Base-by-base conservation (phyloP, 2,329 filamentous ascomycete species). In the Plenodomus biglobosus region DNA sequence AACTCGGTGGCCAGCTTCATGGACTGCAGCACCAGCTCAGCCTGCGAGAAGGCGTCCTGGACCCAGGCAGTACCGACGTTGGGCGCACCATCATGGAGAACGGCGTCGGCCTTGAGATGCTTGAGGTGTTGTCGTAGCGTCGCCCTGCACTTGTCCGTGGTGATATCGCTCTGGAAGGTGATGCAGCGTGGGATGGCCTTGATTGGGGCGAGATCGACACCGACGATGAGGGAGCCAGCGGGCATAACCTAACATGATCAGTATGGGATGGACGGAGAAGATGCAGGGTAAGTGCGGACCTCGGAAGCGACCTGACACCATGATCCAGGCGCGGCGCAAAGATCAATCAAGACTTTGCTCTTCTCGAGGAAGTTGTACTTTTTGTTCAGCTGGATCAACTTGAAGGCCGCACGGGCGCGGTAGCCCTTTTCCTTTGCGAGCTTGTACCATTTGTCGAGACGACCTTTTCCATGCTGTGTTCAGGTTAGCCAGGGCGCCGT, bases 371-470 rank as follows among this genome's bases (percentile, higher is more conserved):
- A 99, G 61, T 90, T 89, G 87, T 95, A 99, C 73, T 96, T 97
- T 77, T 97, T 96, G 78, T 99, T 99, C 65, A 99, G 79, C 73
- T 99, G 92, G 61, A 99, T 92, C 63, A 99, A 78, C 78, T 99
- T 99, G 82, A 97, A 97, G 47, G 94, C 92, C 62, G 94, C 92
- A 81, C 94, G 84, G 53, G 94, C 92, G 66, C 94, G 83, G 71
- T 96, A 99, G 55, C 94, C 94, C 75, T 96, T 97, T 73, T 99
- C 94, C 75, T 99, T 99, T 53, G 94, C 94, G 66, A 97, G 85
- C 72, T 92, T 92, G 77, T 97, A 99, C 90, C 92, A 97, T 76
- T 97, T 96, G 76, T 99, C 94, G 67, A 96, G 81, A 83, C 92
- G 92, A 75, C 92, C 92, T 79, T 97, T 97, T 77, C 91, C 92